Conservation (phyloP, 2,329 filamentous ascomycete genomes). For the Septoria petroselini region DNA sequence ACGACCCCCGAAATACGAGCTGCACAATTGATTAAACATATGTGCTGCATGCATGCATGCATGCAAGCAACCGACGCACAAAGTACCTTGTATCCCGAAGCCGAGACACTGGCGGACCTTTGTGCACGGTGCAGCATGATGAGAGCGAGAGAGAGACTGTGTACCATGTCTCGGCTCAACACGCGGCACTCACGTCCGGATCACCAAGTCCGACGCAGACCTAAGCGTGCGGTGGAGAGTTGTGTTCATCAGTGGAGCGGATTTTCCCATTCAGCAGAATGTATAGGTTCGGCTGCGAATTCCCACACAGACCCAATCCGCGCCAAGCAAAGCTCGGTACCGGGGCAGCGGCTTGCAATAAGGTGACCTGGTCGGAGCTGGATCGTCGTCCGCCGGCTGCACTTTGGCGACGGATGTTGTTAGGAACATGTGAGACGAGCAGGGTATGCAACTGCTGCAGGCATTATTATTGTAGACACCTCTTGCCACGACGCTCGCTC, state of each 20-base stretch:
- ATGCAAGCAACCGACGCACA: background rate
- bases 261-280: background rate
- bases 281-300: background rate
- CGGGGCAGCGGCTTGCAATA: background rate
- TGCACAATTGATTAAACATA: too few species aligned
- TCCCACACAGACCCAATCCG: background rate
- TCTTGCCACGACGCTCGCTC: background rate
- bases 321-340: background rate
- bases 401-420: background rate
- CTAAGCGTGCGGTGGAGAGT: background rate
- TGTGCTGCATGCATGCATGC: conserved; percentile 1
- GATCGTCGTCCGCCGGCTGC: background rate
- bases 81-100: conserved; percentile 1
- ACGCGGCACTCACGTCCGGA: background rate
- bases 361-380: background rate
- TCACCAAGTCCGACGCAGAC: background rate
- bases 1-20: too few species aligned
- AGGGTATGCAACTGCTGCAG: background rate
- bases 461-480: too few species aligned
- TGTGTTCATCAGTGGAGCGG: background rate
- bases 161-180: background rate
- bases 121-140: background rate
- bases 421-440: background rate
- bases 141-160: too few species aligned
- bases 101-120: background rate